Percentiles rank a stretch among this genome's conserved stretches.
phyloP scores from a whole-genome alignment of 2,329 filamentous ascomycete species.

The Albifimbria verrucaria region DNA sequence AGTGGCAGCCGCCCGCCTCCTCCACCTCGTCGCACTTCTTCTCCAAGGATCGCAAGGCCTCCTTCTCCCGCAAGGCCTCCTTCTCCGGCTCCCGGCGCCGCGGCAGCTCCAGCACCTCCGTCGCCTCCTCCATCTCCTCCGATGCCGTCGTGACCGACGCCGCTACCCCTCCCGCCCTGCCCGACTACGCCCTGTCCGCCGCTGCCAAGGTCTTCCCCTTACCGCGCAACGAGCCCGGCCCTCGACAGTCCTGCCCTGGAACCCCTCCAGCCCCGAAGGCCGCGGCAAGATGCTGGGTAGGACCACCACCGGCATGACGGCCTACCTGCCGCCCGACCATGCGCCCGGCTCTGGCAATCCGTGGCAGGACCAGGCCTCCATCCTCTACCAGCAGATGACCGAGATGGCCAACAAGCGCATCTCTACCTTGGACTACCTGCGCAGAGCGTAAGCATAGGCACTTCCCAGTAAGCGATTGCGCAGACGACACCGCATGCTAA shows the following conservation, averaged over 20 bases:
- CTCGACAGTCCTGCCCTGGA: conserved; percentile 7
- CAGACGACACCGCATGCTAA: too few species aligned
- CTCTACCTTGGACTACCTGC: conserved; percentile 86
- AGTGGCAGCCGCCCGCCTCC: conserved; percentile 10
- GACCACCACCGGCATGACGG: conserved; percentile 32
- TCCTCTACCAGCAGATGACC: conserved; percentile 65
- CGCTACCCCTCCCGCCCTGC: conserved; percentile 48
- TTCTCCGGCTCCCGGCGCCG: conserved; percentile 45
- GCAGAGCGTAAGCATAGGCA: conserved; percentile 90
- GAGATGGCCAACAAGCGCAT: conserved; percentile 90
- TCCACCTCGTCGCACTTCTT: conserved; percentile 24
- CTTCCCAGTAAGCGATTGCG: too few species aligned
- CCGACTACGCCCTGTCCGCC: conserved; percentile 50
- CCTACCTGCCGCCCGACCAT: conserved; percentile 16
- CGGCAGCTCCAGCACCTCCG: conserved; percentile 27
- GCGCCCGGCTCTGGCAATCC: conserved; percentile 13
- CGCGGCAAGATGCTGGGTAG: conserved; percentile 43
- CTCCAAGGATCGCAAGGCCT: conserved; percentile 48
- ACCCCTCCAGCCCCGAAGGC: conserved; percentile 24
- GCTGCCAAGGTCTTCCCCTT: conserved; percentile 39
- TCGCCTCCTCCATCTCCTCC: conserved; percentile 31
- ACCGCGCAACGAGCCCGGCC: conserved; percentile 9
- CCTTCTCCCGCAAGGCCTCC: conserved; percentile 52
- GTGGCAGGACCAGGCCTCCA: conserved; percentile 42
- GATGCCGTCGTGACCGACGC: conserved; percentile 41